Conservation (phyloP, 179 eudicot species). For the Nepenthes alata region DNA sequence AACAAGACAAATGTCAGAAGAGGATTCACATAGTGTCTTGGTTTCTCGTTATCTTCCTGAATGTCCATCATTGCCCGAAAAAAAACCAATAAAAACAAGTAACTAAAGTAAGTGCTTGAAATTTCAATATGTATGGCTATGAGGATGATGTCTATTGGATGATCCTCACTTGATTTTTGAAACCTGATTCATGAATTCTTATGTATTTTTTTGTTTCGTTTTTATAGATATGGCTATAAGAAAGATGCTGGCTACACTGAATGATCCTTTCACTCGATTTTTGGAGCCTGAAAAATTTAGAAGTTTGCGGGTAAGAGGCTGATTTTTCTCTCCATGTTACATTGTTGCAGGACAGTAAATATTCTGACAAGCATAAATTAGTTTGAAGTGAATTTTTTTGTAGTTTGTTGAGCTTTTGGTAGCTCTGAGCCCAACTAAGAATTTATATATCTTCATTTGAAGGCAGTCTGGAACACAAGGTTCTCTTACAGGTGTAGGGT, state of each 20-base stretch:
- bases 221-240: conserved; percentile 63
- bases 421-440: conserved; percentile 6
- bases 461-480: conserved; percentile 98
- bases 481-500: conserved; percentile 88
- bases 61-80: too few species aligned
- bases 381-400: not conserved
- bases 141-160: too few species aligned
- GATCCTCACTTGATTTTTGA: not conserved
- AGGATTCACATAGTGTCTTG: too few species aligned
- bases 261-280: conserved; percentile 95
- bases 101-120: too few species aligned
- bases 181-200: not conserved
- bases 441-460: conserved; percentile 33
- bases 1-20: too few species aligned
- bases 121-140: too few species aligned
- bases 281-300: conserved; percentile 84
- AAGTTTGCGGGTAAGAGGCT: conserved; percentile 63
- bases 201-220: not conserved
- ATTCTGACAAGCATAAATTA: not conserved
- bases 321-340: conserved; percentile 14
- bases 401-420: not conserved
- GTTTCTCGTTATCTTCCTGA: too few species aligned
- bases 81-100: too few species aligned
- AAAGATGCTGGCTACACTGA: conserved; percentile 81
- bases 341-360: not conserved